Evolutionary conservation across 2,329 filamentous ascomycete species (phyloP).

Genomic region (Juglanconis sp.): DNA sequence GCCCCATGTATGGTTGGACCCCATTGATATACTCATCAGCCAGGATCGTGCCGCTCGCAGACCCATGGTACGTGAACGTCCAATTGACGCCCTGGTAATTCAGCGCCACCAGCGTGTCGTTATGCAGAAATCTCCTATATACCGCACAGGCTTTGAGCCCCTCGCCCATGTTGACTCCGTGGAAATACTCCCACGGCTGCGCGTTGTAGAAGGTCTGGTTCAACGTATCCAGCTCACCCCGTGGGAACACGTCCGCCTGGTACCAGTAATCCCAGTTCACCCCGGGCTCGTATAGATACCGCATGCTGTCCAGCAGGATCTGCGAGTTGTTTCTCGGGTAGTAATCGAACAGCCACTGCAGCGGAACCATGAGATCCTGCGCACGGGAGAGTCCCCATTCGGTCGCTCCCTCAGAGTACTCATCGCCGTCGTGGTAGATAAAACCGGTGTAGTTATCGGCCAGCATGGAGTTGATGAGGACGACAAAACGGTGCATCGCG

Average conservation of each 20-base stretch:
- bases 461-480: constrained; percentile 50
- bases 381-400: constrained; percentile 30
- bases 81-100: constrained; percentile 10
- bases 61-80: constrained; percentile 8
- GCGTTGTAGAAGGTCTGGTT: constrained; percentile 4
- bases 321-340: constrained; percentile 29
- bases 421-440: constrained; percentile 40
- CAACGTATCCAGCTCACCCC: constrained; percentile 10
- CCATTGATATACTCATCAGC: constrained; percentile 13
- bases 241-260: constrained; percentile 3
- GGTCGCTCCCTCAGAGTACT: constrained; percentile 31
- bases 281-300: constrained; percentile 5
- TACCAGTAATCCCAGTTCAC: constrained; percentile 15
- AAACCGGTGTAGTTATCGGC: constrained; percentile 46
- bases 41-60: constrained; percentile 10
- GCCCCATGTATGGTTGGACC: constrained; percentile 8
- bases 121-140: constrained; percentile 7
- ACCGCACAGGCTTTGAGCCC: constrained; percentile 10
- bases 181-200: constrained; percentile 10
- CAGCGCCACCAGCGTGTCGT: constrained; percentile 4
- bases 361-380: constrained; percentile 31
- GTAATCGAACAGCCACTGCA: constrained; percentile 32
- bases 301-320: constrained; percentile 5
- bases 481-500: constrained; percentile 47
- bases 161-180: constrained; percentile 7